phyloP scores from a whole-genome alignment of 2,329 filamentous ascomycete species.

The Zarea fungicola region DNA sequence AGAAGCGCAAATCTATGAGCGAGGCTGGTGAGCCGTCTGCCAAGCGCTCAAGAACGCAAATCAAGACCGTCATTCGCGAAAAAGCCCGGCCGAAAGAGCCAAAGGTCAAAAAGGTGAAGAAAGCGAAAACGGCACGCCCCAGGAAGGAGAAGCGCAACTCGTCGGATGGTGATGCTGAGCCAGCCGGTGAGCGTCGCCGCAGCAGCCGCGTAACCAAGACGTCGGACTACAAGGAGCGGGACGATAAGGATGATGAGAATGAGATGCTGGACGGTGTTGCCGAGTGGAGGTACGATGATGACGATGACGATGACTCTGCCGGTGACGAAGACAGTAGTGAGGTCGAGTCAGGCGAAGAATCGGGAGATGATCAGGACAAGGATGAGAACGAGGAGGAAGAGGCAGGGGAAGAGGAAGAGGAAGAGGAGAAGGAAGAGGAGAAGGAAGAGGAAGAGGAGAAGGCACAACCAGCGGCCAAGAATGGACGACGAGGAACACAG shows the following conservation, averaged over 20 bases:
- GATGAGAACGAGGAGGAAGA: conserved; percentile 13
- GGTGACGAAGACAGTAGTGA: conserved; percentile 17
- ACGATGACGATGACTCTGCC: conserved; percentile 31
- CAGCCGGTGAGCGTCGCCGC: conserved; percentile 46
- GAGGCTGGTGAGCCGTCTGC: conserved; percentile 42
- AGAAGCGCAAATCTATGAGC: conserved; percentile 55
- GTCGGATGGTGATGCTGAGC: conserved; percentile 24
- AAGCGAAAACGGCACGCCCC: conserved; percentile 22
- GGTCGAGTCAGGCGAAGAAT: conserved; percentile 15
- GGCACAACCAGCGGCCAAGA: conserved; percentile 14
- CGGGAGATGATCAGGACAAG: conserved; percentile 18
- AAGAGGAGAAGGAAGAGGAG: conserved; percentile 17
- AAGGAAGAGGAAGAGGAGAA: conserved; percentile 3
- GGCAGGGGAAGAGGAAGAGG: not conserved
- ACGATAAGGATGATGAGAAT: conserved; percentile 53
- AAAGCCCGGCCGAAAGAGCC: conserved; percentile 25
- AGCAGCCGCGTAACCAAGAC: conserved; percentile 47
- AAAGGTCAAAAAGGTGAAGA: conserved; percentile 28
- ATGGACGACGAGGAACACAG: conserved; percentile 17
- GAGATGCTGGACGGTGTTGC: conserved; percentile 59
- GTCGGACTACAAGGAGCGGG: conserved; percentile 51
- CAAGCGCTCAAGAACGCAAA: conserved; percentile 33
- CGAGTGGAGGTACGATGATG: conserved; percentile 50
- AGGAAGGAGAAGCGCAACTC: conserved; percentile 25
- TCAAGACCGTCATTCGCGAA: conserved; percentile 31